These are phyloP conservation scores for Aspergillus sclerotiicarbonarius DNA, from an alignment of 495 filamentous ascomycete genomes.

Conservation along the genomic window DNA sequence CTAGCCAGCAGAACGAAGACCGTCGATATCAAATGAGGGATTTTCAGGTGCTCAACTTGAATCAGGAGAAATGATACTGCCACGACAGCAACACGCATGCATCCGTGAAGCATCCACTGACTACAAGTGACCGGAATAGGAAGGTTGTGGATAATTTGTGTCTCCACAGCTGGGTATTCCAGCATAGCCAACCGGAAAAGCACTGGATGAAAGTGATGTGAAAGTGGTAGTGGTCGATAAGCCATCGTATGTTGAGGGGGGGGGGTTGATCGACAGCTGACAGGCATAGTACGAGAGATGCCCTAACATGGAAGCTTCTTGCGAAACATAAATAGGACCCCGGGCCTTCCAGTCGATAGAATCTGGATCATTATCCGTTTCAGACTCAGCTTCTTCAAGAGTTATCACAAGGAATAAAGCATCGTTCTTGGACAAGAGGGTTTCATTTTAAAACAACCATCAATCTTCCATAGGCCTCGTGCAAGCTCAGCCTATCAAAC, in stretches of 20 bases:
- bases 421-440: constrained; percentile 19
- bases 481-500: constrained; percentile 40
- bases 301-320: constrained; percentile 29
- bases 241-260: constrained; percentile 36
- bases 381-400: constrained; percentile 32
- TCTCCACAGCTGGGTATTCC: constrained; percentile 36
- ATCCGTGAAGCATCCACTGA: constrained; percentile 40
- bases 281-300: constrained; percentile 24
- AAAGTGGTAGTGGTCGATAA: constrained; percentile 38
- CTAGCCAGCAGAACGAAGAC: constrained; percentile 26
- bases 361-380: constrained; percentile 38
- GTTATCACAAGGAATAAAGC: constrained; percentile 26
- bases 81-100: constrained; percentile 44
- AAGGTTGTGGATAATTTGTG: constrained; percentile 35
- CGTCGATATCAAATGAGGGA: constrained; percentile 40
- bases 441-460: constrained; percentile 29
- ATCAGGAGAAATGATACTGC: constrained; percentile 29
- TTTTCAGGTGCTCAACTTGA: constrained; percentile 37
- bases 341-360: constrained; percentile 29
- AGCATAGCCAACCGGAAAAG: constrained; percentile 38
- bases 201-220: constrained; percentile 29
- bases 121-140: constrained; percentile 34
- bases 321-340: constrained; percentile 49
- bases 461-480: constrained; percentile 22
- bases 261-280: constrained; percentile 37